These are phyloP conservation scores for Candida odintsovae DNA, from an alignment of 805 yeast species.

Conservation along the genomic window DNA sequence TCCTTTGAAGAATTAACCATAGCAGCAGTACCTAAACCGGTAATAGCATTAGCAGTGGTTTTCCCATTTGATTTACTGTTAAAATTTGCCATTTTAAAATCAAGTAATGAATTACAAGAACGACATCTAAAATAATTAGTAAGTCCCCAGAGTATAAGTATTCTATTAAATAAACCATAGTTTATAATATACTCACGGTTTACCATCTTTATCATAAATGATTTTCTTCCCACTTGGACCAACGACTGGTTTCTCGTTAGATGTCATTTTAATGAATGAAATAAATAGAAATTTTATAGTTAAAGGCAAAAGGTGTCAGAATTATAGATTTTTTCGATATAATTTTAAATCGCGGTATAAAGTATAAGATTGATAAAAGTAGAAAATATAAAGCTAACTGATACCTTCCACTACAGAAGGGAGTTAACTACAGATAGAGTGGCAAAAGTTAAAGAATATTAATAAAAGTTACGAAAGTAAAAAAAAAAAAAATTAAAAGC, in stretches of 20 bases:
- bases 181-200: constrained; percentile 63
- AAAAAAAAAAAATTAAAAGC: constrained; percentile 6
- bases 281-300: no score
- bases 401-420: no score
- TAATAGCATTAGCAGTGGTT: constrained; percentile 8
- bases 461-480: no score
- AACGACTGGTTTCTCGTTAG: constrained; percentile 30
- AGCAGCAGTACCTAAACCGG: constrained; percentile 12
- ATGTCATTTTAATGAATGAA: no score
- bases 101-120: constrained; percentile 75
- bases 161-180: neutral
- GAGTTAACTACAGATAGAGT: no score
- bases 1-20: constrained; percentile 1
- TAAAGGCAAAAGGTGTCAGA: neutral
- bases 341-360: no score
- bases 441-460: neutral
- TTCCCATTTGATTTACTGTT: constrained; percentile 1
- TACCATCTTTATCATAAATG: constrained; percentile 81
- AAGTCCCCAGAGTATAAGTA: neutral
- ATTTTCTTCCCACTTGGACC: constrained; percentile 65
- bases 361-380: no score
- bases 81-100: constrained; percentile 61
- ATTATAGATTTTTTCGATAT: no score
- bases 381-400: no score
- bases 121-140: constrained; percentile 46